phyloP scores from a whole-genome alignment of 306 rosid species.

The Castanopsis chinensis region DNA sequence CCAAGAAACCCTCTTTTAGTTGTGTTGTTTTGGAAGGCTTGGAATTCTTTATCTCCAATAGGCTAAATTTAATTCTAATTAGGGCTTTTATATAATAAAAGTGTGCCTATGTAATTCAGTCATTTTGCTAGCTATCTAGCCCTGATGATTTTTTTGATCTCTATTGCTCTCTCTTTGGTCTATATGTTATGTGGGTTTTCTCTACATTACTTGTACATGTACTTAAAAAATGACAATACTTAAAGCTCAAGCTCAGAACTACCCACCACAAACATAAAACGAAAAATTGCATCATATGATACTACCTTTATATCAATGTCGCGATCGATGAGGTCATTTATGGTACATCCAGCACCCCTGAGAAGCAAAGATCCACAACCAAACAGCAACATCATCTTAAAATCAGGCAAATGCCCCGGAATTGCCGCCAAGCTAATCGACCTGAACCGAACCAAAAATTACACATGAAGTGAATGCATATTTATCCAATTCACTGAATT shows the following conservation, averaged over 20 bases:
- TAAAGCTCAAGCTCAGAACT: neutral
- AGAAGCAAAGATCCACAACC: constrained; percentile 82
- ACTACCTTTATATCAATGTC: constrained; percentile 78
- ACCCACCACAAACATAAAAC: neutral
- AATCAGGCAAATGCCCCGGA: constrained; percentile 77
- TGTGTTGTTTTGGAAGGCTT: too few relatives aligned
- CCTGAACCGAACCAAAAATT: constrained; percentile 38
- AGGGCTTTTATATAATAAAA: too few relatives aligned
- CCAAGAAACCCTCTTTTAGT: neutral
- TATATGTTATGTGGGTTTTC: too few relatives aligned
- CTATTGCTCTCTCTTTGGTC: too few relatives aligned
- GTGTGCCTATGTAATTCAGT: too few relatives aligned
- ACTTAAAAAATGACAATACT: neutral
- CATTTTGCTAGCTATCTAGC: too few relatives aligned
- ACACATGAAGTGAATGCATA: too few relatives aligned
- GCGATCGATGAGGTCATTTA: constrained; percentile 82
- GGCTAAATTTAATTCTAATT: too few relatives aligned
- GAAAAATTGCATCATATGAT: neutral
- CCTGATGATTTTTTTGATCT: too few relatives aligned
- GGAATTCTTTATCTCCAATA: too few relatives aligned
- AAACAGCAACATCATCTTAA: constrained; percentile 69
- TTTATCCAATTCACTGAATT: too few relatives aligned
- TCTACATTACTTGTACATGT: neutral
- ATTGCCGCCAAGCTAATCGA: constrained; percentile 78
- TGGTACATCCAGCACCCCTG: constrained; percentile 87